Base-by-base conservation (phyloP, 768 basidiomycete species). In the Leucosporidium creatinivorum region DNA sequence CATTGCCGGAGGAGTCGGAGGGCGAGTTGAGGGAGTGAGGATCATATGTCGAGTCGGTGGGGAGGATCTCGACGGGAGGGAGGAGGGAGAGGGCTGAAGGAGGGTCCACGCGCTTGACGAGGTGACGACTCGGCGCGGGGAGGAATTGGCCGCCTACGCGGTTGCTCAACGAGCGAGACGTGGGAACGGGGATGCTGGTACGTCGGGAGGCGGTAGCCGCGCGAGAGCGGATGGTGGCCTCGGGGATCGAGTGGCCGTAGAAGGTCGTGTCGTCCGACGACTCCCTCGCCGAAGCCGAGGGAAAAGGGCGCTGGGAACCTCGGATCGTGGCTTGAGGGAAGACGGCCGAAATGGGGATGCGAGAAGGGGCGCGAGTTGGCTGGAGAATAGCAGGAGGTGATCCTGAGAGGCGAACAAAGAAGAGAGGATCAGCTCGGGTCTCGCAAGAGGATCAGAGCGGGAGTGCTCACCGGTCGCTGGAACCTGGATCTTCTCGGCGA, bases 311-410 rank as follows among this genome's bases (percentile, higher is more conserved):
- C 10, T 28, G 21, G 15, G 51, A 50, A 15, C 62, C 57, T 13
- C 64, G 63, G 8, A 39, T 39, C 13, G 61, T n/a, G 12, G 55
- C 55, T 56, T 30, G 6, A 6, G 56, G 26, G 51, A 69, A 69
- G 33, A 69, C 47, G 1, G 54, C 30, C 19, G 61, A 21, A 48
- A 66, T 54, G 21, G 65, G 69, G 47, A 63, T 25, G 10, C 62
- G 65, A 0, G 69, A 66, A 10, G 65, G 62, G 0, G 58, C 44
- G 48, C 62, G 51, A 7, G 47, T 28, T 1, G 57, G 31, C 28
- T 31, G 31, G 25, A 30, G 4, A 9, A 26, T 17, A 33, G 31
- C 30, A 21, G 61, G 65, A 0, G 49, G 55, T 4, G 17, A 31
- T 28, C 19, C 65, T 69, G 50, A 9, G 15, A 44, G 39, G 3